Percentiles rank a stretch among this genome's conserved stretches.
These are phyloP conservation scores for Aspergillus luchuensis DNA, from an alignment of 2,329 filamentous ascomycete species.

Conservation along the genomic window DNA sequence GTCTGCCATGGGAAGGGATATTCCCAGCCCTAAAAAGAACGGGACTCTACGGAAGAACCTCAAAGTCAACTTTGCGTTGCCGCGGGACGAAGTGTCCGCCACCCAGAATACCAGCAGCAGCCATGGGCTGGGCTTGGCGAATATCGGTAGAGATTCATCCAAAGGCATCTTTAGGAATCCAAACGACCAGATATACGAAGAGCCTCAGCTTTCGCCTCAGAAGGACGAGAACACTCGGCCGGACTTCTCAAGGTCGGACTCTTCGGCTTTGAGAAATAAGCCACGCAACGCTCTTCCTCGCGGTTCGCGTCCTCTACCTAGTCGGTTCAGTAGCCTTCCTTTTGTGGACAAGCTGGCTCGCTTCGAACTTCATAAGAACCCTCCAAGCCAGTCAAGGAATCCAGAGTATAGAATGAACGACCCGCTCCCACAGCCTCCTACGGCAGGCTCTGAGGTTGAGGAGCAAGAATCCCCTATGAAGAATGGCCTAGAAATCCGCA, in stretches of 20 bases:
- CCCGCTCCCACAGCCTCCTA: slow-evolving; percentile 36
- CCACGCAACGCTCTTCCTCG: slow-evolving; percentile 64
- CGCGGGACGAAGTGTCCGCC: slow-evolving; percentile 28
- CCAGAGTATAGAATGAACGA: slow-evolving; percentile 74
- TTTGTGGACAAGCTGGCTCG: slow-evolving; percentile 51
- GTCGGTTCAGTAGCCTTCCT: slow-evolving; percentile 47
- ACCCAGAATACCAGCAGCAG: slow-evolving; percentile 19
- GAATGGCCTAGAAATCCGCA: slow-evolving; percentile 78
- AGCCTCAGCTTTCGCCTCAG: slow-evolving; percentile 61
- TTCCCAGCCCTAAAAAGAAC: slow-evolving; percentile 21
- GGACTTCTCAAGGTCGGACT: slow-evolving; percentile 34
- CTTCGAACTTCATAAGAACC: slow-evolving; percentile 80
- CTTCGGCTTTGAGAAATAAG: slow-evolving; percentile 58
- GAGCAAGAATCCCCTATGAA: slow-evolving; percentile 61
- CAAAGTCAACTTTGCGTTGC: slow-evolving; percentile 45
- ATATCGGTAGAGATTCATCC: slow-evolving; percentile 41
- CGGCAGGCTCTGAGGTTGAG: slow-evolving; percentile 28
- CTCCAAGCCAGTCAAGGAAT: slow-evolving; percentile 79
- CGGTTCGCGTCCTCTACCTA: slow-evolving; percentile 45
- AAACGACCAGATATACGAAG: slow-evolving; percentile 76
- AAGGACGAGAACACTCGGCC: slow-evolving; percentile 27
- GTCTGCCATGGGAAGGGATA: slow-evolving; percentile 4
- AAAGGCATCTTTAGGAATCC: slow-evolving; percentile 61
- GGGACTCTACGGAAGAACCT: slow-evolving; percentile 37
- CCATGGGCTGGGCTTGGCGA: slow-evolving; percentile 30